Percentiles rank a stretch among this genome's conserved stretches.
phyloP scores from a whole-genome alignment of 768 basidiomycete genomes.

The Xerocomellus dryophilus region DNA sequence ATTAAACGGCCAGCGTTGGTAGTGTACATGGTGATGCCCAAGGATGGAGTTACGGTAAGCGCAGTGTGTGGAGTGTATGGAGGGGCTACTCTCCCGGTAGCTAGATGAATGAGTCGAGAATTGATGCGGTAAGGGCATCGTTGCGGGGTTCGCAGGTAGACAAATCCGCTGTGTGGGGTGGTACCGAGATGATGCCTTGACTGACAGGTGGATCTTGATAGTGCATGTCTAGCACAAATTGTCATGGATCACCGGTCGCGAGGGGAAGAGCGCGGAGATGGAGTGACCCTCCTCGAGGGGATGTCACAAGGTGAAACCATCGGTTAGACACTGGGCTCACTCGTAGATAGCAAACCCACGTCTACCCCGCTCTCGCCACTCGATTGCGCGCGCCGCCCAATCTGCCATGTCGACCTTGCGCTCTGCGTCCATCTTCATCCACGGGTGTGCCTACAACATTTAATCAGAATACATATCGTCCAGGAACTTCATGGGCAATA shows the following conservation, averaged over 20 bases:
- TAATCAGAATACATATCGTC: not conserved
- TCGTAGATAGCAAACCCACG: constrained; percentile 20
- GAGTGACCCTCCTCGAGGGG: constrained; percentile 15
- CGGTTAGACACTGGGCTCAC: constrained; percentile 16
- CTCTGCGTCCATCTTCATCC: constrained; percentile 57
- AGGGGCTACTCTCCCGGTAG: not conserved
- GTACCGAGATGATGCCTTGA: not conserved
- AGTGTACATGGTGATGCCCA: constrained; percentile 9
- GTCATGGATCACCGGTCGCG: constrained; percentile 21
- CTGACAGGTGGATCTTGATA: constrained; percentile 1
- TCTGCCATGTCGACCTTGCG: constrained; percentile 78
- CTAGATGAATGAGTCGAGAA: not conserved
- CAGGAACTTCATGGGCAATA: constrained; percentile 10
- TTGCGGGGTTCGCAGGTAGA: not conserved
- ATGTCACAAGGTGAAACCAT: constrained; percentile 8
- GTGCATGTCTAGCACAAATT: not conserved
- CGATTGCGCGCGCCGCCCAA: constrained; percentile 67
- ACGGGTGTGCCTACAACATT: constrained; percentile 63
- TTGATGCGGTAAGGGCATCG: not conserved
- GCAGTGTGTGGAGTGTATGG: not conserved
- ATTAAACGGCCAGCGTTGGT: constrained; percentile 30
- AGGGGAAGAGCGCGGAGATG: constrained; percentile 24
- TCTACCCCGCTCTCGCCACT: constrained; percentile 32
- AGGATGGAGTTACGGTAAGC: not conserved
- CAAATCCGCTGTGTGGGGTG: not conserved